Percentiles rank a stretch among this genome's conserved stretches.
Evolutionary conservation across 768 basidiomycete genomes (phyloP).

Genomic region (Russula olivacea): DNA sequence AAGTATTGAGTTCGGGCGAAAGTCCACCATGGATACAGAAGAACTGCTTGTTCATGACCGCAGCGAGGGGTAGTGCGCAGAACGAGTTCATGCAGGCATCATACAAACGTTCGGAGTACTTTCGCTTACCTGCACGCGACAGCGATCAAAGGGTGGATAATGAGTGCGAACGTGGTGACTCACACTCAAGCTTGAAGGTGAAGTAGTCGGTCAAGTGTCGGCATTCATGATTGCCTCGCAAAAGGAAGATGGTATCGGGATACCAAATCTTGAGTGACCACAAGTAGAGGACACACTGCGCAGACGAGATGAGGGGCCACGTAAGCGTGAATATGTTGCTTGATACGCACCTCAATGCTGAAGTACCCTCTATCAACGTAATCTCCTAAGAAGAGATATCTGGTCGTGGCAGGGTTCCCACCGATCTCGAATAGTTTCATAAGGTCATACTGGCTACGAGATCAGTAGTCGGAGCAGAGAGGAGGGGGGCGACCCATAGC

Average conservation of each 20-base stretch:
- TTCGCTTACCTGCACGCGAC: slow-evolving; percentile 77
- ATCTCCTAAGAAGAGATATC: slow-evolving; percentile 70
- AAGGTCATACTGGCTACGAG: slow-evolving; percentile 51
- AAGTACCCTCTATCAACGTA: slow-evolving; percentile 75
- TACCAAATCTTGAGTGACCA: slow-evolving; percentile 99
- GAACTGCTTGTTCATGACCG: slow-evolving; percentile 99
- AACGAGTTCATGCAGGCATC: slow-evolving; percentile 98
- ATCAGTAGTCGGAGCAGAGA: slow-evolving; percentile 16
- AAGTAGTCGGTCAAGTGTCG: slow-evolving; percentile 98
- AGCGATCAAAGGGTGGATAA: background rate
- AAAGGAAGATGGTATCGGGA: slow-evolving; percentile 90
- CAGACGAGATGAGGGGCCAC: slow-evolving; percentile 15
- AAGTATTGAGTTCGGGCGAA: slow-evolving; percentile 89
- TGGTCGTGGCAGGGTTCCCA: slow-evolving; percentile 65
- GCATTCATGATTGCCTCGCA: slow-evolving; percentile 98
- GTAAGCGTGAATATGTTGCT: background rate
- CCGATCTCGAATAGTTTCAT: slow-evolving; percentile 80
- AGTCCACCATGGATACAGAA: slow-evolving; percentile 97
- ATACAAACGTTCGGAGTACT: slow-evolving; percentile 95
- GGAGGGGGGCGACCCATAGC: slow-evolving; percentile 29
- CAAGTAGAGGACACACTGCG: slow-evolving; percentile 91
- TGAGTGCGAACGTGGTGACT: slow-evolving; percentile 30
- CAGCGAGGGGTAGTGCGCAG: slow-evolving; percentile 90
- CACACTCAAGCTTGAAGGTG: slow-evolving; percentile 98
- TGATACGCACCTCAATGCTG: slow-evolving; percentile 53